phyloP scores from a whole-genome alignment of 495 filamentous ascomycete species.

The Polyplosphaeria fusca region DNA sequence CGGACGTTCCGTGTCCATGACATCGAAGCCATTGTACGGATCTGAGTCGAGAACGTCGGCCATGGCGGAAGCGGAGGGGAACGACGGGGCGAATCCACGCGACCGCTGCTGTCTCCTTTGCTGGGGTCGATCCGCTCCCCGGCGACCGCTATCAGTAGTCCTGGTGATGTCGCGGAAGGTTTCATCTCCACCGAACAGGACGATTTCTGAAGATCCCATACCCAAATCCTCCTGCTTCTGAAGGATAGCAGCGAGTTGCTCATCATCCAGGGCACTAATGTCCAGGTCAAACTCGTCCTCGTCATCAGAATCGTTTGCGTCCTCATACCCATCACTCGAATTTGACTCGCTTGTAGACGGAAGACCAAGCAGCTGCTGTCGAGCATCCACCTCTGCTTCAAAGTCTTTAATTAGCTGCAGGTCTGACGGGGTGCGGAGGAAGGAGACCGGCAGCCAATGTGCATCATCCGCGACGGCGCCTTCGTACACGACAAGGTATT shows the following conservation, averaged over 20 bases:
- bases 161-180: slow-evolving; percentile 15
- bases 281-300: slow-evolving; percentile 38
- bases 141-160: background rate
- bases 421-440: slow-evolving; percentile 34
- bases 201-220: slow-evolving; percentile 54
- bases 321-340: slow-evolving; percentile 40
- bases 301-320: slow-evolving; percentile 29
- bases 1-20: slow-evolving; percentile 76
- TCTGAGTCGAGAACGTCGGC: slow-evolving; percentile 61
- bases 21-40: slow-evolving; percentile 71
- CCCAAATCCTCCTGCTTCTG: slow-evolving; percentile 65
- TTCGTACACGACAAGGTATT: slow-evolving; percentile 53
- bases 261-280: slow-evolving; percentile 38
- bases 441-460: slow-evolving; percentile 47
- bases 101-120: slow-evolving; percentile 10
- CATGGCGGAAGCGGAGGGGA: slow-evolving; percentile 59
- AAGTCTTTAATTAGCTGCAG: slow-evolving; percentile 42
- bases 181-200: slow-evolving; percentile 50
- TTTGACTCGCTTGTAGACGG: slow-evolving; percentile 17
- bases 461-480: slow-evolving; percentile 47
- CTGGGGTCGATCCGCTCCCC: background rate
- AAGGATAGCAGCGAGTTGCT: slow-evolving; percentile 35
- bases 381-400: slow-evolving; percentile 29
- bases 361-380: background rate
- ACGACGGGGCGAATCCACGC: slow-evolving; percentile 30